Evolutionary conservation across 345 rosid genomes (phyloP).

Genomic region (Eucalyptus leucophloia): DNA sequence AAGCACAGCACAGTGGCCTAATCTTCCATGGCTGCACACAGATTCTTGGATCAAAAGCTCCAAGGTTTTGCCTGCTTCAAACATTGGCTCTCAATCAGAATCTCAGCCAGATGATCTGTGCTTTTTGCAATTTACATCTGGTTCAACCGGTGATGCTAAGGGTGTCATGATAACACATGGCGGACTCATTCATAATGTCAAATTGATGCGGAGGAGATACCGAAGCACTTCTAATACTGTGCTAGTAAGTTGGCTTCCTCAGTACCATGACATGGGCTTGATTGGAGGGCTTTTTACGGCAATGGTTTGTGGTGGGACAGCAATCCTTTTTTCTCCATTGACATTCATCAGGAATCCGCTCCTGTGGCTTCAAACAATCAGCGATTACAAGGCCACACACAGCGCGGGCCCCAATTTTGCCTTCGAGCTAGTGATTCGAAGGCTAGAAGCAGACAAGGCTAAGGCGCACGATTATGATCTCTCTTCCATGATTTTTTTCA

Average conservation of each 20-base stretch:
- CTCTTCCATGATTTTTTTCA: constrained; percentile 55
- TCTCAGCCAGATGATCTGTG: constrained; percentile 33
- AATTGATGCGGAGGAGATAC: constrained; percentile 40
- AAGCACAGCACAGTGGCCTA: constrained; percentile 34
- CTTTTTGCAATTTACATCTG: constrained; percentile 62
- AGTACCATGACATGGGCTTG: constrained; percentile 70
- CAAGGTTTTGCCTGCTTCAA: background rate
- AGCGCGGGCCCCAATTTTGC: constrained; percentile 75
- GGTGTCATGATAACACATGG: constrained; percentile 64
- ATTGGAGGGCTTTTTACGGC: constrained; percentile 67
- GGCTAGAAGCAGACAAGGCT: constrained; percentile 32
- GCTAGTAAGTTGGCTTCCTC: constrained; percentile 62
- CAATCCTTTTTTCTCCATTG: constrained; percentile 47
- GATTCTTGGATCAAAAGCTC: constrained; percentile 51
- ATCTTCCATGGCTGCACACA: constrained; percentile 58
- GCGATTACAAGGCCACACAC: constrained; percentile 45
- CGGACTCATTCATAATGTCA: constrained; percentile 56
- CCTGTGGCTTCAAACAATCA: constrained; percentile 46
- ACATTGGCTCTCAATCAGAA: background rate
- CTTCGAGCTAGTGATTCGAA: constrained; percentile 44
- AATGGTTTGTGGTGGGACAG: constrained; percentile 51
- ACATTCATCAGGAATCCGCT: constrained; percentile 54
- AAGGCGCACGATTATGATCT: constrained; percentile 27
- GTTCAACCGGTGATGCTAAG: constrained; percentile 66
- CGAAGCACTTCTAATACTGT: constrained; percentile 53